phyloP scores from a whole-genome alignment of 2,329 filamentous ascomycete genomes.

The Rasamsonia emersonii region DNA sequence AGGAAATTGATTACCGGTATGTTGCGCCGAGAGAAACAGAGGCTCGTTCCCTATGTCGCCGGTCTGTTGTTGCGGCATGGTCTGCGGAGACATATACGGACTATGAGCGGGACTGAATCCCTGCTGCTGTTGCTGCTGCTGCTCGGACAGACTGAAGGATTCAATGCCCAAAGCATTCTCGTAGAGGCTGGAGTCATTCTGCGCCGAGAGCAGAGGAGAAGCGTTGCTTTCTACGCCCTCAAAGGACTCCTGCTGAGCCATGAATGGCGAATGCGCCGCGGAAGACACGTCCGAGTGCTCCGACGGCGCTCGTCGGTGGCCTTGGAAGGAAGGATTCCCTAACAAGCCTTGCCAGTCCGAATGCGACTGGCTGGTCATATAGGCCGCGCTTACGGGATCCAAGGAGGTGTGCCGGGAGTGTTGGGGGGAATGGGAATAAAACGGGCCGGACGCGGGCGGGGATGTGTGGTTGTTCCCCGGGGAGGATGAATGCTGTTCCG shows the following conservation, averaged over 20 bases:
- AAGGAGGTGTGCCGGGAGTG: slow-evolving; percentile 54
- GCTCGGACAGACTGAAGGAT: slow-evolving; percentile 71
- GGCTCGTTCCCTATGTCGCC: slow-evolving; percentile 47
- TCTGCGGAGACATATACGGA: slow-evolving; percentile 59
- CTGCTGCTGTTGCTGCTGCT: slow-evolving; percentile 36
- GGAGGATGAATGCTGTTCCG: slow-evolving; percentile 44
- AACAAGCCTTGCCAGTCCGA: slow-evolving; percentile 51
- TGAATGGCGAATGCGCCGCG: slow-evolving; percentile 71
- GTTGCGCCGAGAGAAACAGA: slow-evolving; percentile 38
- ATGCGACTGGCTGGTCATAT: slow-evolving; percentile 41
- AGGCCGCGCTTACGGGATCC: slow-evolving; percentile 53
- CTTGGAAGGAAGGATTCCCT: slow-evolving; percentile 57
- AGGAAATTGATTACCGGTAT: slow-evolving; percentile 41
- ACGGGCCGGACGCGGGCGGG: slow-evolving; percentile 46
- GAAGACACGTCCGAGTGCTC: slow-evolving; percentile 88
- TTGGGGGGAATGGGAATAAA: slow-evolving; percentile 42
- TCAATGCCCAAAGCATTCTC: slow-evolving; percentile 70
- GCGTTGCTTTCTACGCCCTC: slow-evolving; percentile 62
- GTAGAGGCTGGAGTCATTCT: slow-evolving; percentile 63
- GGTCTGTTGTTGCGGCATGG: slow-evolving; percentile 66
- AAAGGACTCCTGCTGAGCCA: slow-evolving; percentile 69
- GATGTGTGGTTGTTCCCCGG: slow-evolving; percentile 39
- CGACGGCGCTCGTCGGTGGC: slow-evolving; percentile 79
- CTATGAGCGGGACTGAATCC: slow-evolving; percentile 58
- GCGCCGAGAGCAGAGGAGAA: slow-evolving; percentile 69